These are phyloP conservation scores for Geranium brycei DNA, from an alignment of 345 rosid species.

Conservation along the genomic window DNA sequence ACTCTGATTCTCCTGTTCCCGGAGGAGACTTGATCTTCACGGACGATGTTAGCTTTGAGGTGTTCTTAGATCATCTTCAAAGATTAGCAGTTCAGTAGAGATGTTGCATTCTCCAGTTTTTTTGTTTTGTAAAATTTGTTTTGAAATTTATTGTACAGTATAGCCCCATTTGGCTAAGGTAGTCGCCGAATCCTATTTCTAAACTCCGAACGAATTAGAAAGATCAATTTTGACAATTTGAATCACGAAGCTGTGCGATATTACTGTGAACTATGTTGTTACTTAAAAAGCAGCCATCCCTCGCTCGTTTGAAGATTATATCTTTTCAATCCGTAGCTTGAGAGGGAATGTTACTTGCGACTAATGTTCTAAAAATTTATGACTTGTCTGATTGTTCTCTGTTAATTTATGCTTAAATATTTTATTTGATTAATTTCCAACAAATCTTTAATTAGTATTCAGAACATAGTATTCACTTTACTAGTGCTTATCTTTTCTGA, in stretches of 20 bases:
- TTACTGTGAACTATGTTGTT: too few relatives aligned
- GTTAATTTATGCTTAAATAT: too few relatives aligned
- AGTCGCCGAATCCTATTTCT: not conserved
- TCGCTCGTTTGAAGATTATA: too few relatives aligned
- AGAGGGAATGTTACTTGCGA: too few relatives aligned
- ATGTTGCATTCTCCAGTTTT: not conserved
- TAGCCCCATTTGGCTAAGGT: not conserved
- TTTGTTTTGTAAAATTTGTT: not conserved
- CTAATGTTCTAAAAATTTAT: too few relatives aligned
- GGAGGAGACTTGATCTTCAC: constrained; percentile 70
- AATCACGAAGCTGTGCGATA: not conserved
- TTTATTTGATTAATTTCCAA: too few relatives aligned
- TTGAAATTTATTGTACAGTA: not conserved
- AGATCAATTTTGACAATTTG: not conserved
- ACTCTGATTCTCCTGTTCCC: constrained; percentile 25
- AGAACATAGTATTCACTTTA: too few relatives aligned
- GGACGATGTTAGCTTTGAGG: constrained; percentile 87
- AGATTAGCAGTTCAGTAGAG: constrained; percentile 63
- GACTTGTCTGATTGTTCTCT: too few relatives aligned
- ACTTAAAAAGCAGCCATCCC: too few relatives aligned
- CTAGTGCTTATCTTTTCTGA: too few relatives aligned
- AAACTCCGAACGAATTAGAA: not conserved
- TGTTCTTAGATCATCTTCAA: constrained; percentile 87
- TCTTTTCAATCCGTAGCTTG: too few relatives aligned
- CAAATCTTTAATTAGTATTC: too few relatives aligned